phyloP scores from a whole-genome alignment of 1,139 yeast genomes.

The Suhomyces bolitotheri region DNA sequence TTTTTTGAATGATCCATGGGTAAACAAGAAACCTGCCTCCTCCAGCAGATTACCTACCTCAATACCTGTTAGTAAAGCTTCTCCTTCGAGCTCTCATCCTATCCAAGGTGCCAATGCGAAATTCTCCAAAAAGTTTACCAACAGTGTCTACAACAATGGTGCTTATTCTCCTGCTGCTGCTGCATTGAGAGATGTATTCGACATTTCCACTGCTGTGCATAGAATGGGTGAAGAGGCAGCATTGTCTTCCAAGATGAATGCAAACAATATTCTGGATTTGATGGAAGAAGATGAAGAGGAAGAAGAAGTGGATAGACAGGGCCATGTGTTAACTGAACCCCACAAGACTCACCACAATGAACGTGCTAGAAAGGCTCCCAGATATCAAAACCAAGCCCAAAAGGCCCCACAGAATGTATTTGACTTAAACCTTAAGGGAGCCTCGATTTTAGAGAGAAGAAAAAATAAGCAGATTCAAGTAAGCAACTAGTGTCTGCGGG shows the following conservation, averaged over 20 bases:
- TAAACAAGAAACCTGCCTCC: slow-evolving; percentile 25
- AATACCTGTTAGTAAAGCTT: slow-evolving; percentile 3
- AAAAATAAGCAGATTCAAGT: slow-evolving; percentile 37
- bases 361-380: slow-evolving; percentile 24
- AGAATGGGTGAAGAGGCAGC: slow-evolving; percentile 87
- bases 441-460: slow-evolving; percentile 79
- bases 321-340: slow-evolving; percentile 12
- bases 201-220: slow-evolving; percentile 90
- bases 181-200: slow-evolving; percentile 93
- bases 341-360: slow-evolving; percentile 7
- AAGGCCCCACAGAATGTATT: slow-evolving; percentile 40
- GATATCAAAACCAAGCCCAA: slow-evolving; percentile 18
- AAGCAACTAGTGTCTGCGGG: slow-evolving; percentile 9
- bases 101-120: slow-evolving; percentile 23
- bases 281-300: slow-evolving; percentile 45
- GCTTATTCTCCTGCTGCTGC: slow-evolving; percentile 85
- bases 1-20: slow-evolving; percentile 86
- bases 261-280: slow-evolving; percentile 28
- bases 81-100: slow-evolving; percentile 22
- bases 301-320: slow-evolving; percentile 25
- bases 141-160: slow-evolving; percentile 12
- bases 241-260: slow-evolving; percentile 35
- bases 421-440: slow-evolving; percentile 73
- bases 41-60: neutral
- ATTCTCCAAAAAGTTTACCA: slow-evolving; percentile 28